These are phyloP conservation scores for Osmanthus fragrans DNA, from an alignment of 257 asterid species.

Conservation along the genomic window DNA sequence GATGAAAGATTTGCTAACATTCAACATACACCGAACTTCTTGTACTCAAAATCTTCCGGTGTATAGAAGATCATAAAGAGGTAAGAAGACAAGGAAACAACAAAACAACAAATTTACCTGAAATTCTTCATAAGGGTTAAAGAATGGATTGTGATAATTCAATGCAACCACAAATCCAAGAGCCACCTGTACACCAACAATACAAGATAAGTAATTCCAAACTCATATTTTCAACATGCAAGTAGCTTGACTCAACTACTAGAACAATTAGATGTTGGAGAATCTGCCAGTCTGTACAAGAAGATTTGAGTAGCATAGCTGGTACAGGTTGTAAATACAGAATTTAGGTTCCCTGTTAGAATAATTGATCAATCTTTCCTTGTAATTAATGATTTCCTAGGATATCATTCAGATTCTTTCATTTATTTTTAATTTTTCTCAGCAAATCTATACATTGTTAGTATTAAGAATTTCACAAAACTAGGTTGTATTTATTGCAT, in stretches of 20 bases:
- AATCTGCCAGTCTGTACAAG: background rate
- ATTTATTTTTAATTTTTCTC: too few species aligned
- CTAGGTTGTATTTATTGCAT: background rate
- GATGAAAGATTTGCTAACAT: background rate
- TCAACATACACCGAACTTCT: background rate
- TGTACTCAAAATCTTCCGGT: constrained; percentile 1
- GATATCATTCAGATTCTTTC: background rate
- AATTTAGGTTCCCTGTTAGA: background rate
- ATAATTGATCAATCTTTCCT: background rate
- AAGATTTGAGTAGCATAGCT: background rate
- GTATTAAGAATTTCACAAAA: background rate
- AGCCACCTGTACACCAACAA: constrained; percentile 57
- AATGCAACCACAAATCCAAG: constrained; percentile 85
- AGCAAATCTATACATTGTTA: background rate
- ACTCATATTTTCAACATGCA: background rate
- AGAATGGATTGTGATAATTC: constrained; percentile 82
- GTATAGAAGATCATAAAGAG: constrained; percentile 9
- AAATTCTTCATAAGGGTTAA: constrained; percentile 94
- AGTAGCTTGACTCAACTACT: background rate
- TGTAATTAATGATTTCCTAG: background rate
- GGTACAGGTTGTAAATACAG: background rate
- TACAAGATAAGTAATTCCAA: constrained; percentile 10
- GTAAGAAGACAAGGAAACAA: constrained; percentile 12
- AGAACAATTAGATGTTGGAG: background rate
- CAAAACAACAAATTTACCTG: constrained; percentile 54